Evolutionary conservation across 305 asterid genomes (phyloP).

Genomic region (Fraxinus albicans): DNA sequence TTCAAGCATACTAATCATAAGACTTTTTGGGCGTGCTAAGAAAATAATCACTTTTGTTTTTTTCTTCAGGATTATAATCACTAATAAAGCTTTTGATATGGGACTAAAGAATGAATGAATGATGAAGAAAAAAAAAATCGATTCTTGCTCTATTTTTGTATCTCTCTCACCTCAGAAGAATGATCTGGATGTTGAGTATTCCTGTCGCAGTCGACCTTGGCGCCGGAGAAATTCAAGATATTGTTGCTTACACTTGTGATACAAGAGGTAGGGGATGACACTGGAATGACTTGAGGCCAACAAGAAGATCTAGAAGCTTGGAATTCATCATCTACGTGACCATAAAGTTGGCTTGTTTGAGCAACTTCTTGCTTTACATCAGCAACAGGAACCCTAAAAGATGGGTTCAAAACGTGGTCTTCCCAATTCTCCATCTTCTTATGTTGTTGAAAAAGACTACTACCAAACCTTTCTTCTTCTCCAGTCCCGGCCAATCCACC

Average conservation of each 20-base stretch:
- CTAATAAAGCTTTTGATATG: not conserved
- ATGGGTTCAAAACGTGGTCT: constrained; percentile 30
- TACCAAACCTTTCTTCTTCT: constrained; percentile 35
- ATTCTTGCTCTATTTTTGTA: not conserved
- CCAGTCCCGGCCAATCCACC: constrained; percentile 13
- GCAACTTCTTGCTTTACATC: constrained; percentile 38
- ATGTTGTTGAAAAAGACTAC: constrained; percentile 30
- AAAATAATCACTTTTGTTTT: constrained; percentile 20
- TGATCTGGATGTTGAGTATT: constrained; percentile 51
- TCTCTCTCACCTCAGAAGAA: constrained; percentile 58
- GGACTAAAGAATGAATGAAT: too few species aligned
- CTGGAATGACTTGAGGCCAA: constrained; percentile 36
- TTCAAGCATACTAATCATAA: not conserved
- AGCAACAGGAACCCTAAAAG: constrained; percentile 29
- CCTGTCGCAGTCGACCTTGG: constrained; percentile 20
- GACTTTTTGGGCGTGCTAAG: constrained; percentile 24
- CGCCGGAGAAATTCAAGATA: constrained; percentile 53
- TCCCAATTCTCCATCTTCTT: constrained; percentile 42
- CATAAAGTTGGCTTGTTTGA: constrained; percentile 28
- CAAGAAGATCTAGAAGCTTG: constrained; percentile 19
- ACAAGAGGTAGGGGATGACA: constrained; percentile 59
- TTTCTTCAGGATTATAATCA: not conserved
- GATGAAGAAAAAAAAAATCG: not conserved
- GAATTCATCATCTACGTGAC: constrained; percentile 28
- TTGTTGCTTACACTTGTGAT: constrained; percentile 47